Conservation (phyloP, 2,329 filamentous ascomycete species). For the Pseudocercospora crystallina region DNA sequence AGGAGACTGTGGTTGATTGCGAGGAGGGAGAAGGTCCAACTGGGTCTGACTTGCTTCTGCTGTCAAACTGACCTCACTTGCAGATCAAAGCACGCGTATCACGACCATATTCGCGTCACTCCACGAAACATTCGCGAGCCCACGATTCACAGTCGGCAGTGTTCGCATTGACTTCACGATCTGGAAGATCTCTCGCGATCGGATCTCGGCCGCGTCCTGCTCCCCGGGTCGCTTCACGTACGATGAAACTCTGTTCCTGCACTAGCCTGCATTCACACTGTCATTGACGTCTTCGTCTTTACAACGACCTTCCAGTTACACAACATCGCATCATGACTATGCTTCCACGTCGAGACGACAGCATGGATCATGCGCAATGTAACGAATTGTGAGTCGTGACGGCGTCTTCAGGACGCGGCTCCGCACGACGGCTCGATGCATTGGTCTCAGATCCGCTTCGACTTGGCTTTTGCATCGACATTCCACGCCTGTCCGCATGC, state of each 20-base stretch:
- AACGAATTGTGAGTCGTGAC: neutral
- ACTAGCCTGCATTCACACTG: constrained; percentile 20
- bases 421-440: too few species aligned
- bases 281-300: constrained; percentile 21
- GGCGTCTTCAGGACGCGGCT: too few species aligned
- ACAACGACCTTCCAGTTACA: neutral
- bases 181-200: constrained; percentile 17
- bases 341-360: neutral
- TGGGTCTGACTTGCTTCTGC: too few species aligned
- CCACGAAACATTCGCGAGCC: constrained; percentile 10
- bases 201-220: constrained; percentile 9
- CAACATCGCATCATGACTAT: neutral
- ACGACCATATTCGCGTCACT: neutral
- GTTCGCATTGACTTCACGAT: constrained; percentile 13
- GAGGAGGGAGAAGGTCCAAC: too few species aligned
- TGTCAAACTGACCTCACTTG: too few species aligned
- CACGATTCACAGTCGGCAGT: constrained; percentile 1
- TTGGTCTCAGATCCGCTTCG: too few species aligned
- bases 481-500: too few species aligned
- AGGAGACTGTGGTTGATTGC: too few species aligned
- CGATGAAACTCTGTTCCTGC: constrained; percentile 21
- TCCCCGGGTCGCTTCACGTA: constrained; percentile 7
- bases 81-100: too few species aligned
- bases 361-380: neutral
- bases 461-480: too few species aligned